Evolutionary conservation across 2,329 filamentous ascomycete genomes (phyloP).

Genomic region (Xylariaceae sp.): DNA sequence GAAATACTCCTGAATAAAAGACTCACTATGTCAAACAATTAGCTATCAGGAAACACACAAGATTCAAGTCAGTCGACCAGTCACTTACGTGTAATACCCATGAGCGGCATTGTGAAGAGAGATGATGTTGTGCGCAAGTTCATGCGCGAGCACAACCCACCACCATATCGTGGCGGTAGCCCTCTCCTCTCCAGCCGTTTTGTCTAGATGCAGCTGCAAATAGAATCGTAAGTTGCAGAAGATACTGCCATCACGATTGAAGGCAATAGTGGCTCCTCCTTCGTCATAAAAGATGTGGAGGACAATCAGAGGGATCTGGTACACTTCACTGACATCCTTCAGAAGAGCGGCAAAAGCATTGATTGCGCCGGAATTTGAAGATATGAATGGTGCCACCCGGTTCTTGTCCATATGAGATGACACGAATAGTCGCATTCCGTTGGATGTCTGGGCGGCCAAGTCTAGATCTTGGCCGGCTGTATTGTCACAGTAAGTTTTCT

Average conservation of each 20-base stretch:
- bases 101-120: slow-evolving; percentile 70
- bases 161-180: slow-evolving; percentile 76
- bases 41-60: neutral
- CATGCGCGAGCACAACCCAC: slow-evolving; percentile 95
- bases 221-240: slow-evolving; percentile 95
- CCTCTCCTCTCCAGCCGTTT: slow-evolving; percentile 44
- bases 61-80: neutral
- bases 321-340: slow-evolving; percentile 64
- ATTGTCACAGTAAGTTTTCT: slow-evolving; percentile 79
- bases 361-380: slow-evolving; percentile 55
- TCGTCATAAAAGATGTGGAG: slow-evolving; percentile 87
- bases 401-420: slow-evolving; percentile 45
- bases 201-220: slow-evolving; percentile 63
- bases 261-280: slow-evolving; percentile 76
- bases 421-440: slow-evolving; percentile 70
- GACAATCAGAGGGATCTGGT: slow-evolving; percentile 61
- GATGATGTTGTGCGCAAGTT: slow-evolving; percentile 91
- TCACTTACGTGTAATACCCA: slow-evolving; percentile 69
- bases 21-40: slow-evolving; percentile 48
- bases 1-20: slow-evolving; percentile 74
- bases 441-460: slow-evolving; percentile 63
- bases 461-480: slow-evolving; percentile 67
- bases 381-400: slow-evolving; percentile 53
- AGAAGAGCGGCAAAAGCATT: slow-evolving; percentile 66
- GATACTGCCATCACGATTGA: slow-evolving; percentile 79